Conservation (phyloP, 805 yeast species). For the Teunomyces atbi region DNA sequence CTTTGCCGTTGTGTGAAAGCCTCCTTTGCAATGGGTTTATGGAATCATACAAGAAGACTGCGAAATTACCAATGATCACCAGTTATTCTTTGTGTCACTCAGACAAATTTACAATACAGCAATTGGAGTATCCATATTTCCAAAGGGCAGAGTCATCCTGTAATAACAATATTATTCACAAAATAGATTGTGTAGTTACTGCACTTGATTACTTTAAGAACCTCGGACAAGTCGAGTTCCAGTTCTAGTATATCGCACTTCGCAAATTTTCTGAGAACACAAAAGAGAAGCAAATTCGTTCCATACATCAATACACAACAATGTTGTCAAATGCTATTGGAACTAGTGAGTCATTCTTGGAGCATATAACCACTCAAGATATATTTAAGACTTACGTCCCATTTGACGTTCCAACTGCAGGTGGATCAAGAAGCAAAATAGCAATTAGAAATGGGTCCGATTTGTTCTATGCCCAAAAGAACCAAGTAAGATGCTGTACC, state of each 20-base stretch:
- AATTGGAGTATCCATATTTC: neutral
- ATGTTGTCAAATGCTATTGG: conserved; percentile 2
- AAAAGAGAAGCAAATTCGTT: neutral
- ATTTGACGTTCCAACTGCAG: neutral
- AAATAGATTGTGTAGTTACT: neutral
- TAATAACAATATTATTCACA: neutral
- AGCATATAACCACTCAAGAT: conserved; percentile 6
- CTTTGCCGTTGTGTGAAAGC: too few relatives aligned
- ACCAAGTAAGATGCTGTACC: conserved; percentile 29
- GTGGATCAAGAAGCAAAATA: conserved; percentile 1
- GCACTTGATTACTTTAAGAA: neutral
- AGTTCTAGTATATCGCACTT: neutral
- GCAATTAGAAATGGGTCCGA: conserved; percentile 15
- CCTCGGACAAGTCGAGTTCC: neutral
- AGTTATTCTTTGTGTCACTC: neutral
- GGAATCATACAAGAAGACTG: neutral
- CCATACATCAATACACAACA: neutral
- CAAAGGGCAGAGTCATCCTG: neutral
- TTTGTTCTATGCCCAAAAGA: conserved; percentile 31
- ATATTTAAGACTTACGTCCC: conserved; percentile 6
- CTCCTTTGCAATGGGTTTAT: too few relatives aligned
- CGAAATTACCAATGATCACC: neutral
- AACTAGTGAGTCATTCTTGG: conserved; percentile 7
- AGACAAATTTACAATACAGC: neutral
- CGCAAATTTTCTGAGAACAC: neutral